These are phyloP conservation scores for Sanghuangporus sanghuang DNA, from an alignment of 1,284 basidiomycete species.

Conservation along the genomic window DNA sequence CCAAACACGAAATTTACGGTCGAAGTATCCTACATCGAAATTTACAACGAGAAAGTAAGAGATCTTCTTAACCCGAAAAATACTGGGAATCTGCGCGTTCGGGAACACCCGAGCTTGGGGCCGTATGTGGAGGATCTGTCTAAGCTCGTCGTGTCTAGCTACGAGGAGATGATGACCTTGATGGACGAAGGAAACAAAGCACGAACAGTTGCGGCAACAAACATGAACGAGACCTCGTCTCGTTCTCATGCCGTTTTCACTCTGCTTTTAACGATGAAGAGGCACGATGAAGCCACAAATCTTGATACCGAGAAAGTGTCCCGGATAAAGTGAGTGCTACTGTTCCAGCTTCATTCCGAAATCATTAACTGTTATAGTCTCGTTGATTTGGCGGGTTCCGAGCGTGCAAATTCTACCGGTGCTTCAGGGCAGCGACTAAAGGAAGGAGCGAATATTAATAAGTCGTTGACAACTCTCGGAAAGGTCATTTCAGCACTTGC, in stretches of 20 bases:
- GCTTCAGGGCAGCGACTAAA: slow-evolving; percentile 93
- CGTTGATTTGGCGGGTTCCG: slow-evolving; percentile 96
- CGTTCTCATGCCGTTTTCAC: slow-evolving; percentile 98
- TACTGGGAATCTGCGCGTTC: slow-evolving; percentile 90
- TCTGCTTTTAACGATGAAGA: slow-evolving; percentile 87
- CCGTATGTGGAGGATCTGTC: slow-evolving; percentile 98
- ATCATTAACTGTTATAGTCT: slow-evolving; percentile 40
- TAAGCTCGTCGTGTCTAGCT: slow-evolving; percentile 87
- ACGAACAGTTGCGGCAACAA: slow-evolving; percentile 95
- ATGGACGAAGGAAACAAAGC: slow-evolving; percentile 99
- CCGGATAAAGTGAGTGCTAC: slow-evolving; percentile 70
- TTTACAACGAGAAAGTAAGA: slow-evolving; percentile 98
- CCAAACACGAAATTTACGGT: slow-evolving; percentile 79
- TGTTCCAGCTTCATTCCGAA: not conserved
- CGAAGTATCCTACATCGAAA: slow-evolving; percentile 98
- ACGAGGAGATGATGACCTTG: slow-evolving; percentile 94
- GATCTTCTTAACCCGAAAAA: slow-evolving; percentile 98
- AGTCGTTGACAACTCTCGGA: slow-evolving; percentile 93
- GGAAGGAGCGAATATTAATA: slow-evolving; percentile 98
- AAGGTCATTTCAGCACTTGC: slow-evolving; percentile 95
- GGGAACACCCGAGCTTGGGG: slow-evolving; percentile 91
- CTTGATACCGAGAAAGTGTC: slow-evolving; percentile 96
- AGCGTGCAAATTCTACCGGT: slow-evolving; percentile 93
- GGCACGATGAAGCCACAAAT: slow-evolving; percentile 75
- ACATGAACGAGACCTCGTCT: slow-evolving; percentile 99